A percentile compares a stretch with the other conserved stretches of the same genome.
These are phyloP conservation scores for Fusarium nanum DNA, from an alignment of 2,329 filamentous ascomycete species.

Conservation along the genomic window DNA sequence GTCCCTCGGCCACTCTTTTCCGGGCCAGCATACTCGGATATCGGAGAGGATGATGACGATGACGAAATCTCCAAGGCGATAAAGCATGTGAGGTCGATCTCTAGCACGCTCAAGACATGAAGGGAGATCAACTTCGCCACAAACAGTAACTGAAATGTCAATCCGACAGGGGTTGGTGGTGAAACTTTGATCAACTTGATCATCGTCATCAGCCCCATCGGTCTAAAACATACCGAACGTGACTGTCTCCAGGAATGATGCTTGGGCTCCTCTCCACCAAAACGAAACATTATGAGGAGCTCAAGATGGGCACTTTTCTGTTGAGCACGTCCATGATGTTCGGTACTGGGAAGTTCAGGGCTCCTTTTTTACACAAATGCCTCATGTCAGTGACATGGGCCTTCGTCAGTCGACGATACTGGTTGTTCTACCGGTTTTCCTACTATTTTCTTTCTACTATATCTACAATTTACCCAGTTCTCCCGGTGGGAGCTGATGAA, in stretches of 20 bases:
- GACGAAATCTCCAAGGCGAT: constrained; percentile 46
- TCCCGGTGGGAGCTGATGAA: constrained; percentile 25
- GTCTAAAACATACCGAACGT: constrained; percentile 7
- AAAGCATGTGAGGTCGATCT: constrained; percentile 50
- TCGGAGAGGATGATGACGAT: constrained; percentile 50
- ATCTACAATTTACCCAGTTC: constrained; percentile 2
- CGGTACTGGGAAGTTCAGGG: neutral
- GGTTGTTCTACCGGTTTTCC: constrained; percentile 23
- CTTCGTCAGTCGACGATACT: constrained; percentile 37
- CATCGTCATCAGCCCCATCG: constrained; percentile 17
- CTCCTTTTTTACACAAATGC: constrained; percentile 9
- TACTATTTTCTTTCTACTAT: neutral
- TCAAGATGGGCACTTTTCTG: neutral
- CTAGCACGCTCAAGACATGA: constrained; percentile 47
- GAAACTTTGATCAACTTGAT: constrained; percentile 30
- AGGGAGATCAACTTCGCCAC: neutral
- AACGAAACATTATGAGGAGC: constrained; percentile 11
- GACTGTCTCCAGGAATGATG: neutral
- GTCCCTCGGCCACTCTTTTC: constrained; percentile 48
- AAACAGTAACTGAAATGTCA: constrained; percentile 1
- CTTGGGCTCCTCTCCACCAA: constrained; percentile 4
- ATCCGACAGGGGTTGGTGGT: constrained; percentile 6
- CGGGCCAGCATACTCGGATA: constrained; percentile 30
- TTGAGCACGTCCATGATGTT: neutral
- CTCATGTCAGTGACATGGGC: constrained; percentile 35